Percentiles rank a stretch among this genome's conserved stretches.
phyloP scores from a whole-genome alignment of 306 rosid genomes.

The Urtica urens region DNA sequence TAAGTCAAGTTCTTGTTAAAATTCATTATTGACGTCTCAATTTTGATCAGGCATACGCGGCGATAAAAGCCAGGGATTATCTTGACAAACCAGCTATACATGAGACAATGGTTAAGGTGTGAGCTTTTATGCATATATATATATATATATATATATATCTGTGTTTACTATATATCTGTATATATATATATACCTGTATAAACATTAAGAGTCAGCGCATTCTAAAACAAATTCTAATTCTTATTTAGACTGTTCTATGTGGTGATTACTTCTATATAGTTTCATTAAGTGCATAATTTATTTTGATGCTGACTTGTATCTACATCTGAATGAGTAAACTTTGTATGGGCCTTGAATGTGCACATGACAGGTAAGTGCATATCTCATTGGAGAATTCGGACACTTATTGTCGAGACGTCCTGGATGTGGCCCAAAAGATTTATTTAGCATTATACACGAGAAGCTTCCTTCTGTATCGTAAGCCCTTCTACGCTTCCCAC shows the following conservation, averaged over 20 bases:
- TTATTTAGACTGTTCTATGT: too few relatives aligned
- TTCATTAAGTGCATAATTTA: too few relatives aligned
- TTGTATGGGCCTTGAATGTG: too few relatives aligned
- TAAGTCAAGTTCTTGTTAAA: constrained; percentile 1
- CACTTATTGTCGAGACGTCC: constrained; percentile 92
- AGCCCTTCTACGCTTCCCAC: constrained; percentile 23
- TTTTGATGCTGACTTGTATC: too few relatives aligned
- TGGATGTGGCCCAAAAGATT: constrained; percentile 79
- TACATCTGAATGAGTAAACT: too few relatives aligned
- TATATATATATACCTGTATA: too few relatives aligned
- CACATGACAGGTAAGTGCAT: constrained; percentile 85
- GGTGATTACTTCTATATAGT: too few relatives aligned
- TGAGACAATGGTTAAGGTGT: constrained; percentile 98
- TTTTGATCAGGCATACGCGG: constrained; percentile 89
- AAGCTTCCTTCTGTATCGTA: constrained; percentile 97
- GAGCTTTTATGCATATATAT: too few relatives aligned
- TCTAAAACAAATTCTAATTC: too few relatives aligned
- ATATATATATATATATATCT: too few relatives aligned
- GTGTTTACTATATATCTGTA: too few relatives aligned
- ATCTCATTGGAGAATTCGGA: constrained; percentile 96
- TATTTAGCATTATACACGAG: constrained; percentile 80
- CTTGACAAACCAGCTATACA: constrained; percentile 98
- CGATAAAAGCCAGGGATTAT: constrained; percentile 90
- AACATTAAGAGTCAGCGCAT: too few relatives aligned
- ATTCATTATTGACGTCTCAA: constrained; percentile 29